These are phyloP conservation scores for Hebeloma cylindrosporum DNA, from an alignment of 768 basidiomycete genomes.

Conservation along the genomic window DNA sequence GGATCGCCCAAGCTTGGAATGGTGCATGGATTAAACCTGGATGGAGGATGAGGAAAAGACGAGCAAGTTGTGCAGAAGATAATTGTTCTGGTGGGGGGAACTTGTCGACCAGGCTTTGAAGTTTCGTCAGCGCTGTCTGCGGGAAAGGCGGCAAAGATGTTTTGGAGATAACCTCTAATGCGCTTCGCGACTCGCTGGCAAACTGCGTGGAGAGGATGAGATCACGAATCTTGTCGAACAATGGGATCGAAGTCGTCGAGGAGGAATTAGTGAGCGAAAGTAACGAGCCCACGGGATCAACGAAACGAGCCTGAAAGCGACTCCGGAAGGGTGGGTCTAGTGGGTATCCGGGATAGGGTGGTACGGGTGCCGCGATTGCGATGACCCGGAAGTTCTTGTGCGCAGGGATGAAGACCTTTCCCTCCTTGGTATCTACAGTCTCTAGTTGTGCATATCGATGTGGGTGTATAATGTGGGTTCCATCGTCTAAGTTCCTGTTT, in stretches of 20 bases:
- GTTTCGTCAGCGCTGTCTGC: slow-evolving; percentile 59
- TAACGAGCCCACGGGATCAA: slow-evolving; percentile 57
- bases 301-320: slow-evolving; percentile 67
- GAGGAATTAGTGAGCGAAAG: slow-evolving; percentile 40
- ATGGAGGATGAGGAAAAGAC: slow-evolving; percentile 58
- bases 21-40: slow-evolving; percentile 55
- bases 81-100: slow-evolving; percentile 50
- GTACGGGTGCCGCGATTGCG: slow-evolving; percentile 68
- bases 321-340: slow-evolving; percentile 68
- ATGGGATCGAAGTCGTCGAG: slow-evolving; percentile 16
- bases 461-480: slow-evolving; percentile 67
- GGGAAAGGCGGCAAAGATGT: slow-evolving; percentile 61
- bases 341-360: slow-evolving; percentile 65
- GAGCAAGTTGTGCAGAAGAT: slow-evolving; percentile 49
- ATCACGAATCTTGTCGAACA: slow-evolving; percentile 49
- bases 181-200: slow-evolving; percentile 56
- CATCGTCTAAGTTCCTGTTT: slow-evolving; percentile 64
- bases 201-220: slow-evolving; percentile 63
- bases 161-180: slow-evolving; percentile 53
- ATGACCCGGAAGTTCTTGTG: slow-evolving; percentile 69
- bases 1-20: slow-evolving; percentile 62
- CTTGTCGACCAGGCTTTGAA: slow-evolving; percentile 39
- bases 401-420: slow-evolving; percentile 58
- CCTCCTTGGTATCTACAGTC: slow-evolving; percentile 29
- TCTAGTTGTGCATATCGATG: slow-evolving; percentile 56